Evolutionary conservation across 2,329 filamentous ascomycete genomes (phyloP), one percentile per base, ranked within the genome.

Genomic region (Sporothrix brasiliensis): DNA sequence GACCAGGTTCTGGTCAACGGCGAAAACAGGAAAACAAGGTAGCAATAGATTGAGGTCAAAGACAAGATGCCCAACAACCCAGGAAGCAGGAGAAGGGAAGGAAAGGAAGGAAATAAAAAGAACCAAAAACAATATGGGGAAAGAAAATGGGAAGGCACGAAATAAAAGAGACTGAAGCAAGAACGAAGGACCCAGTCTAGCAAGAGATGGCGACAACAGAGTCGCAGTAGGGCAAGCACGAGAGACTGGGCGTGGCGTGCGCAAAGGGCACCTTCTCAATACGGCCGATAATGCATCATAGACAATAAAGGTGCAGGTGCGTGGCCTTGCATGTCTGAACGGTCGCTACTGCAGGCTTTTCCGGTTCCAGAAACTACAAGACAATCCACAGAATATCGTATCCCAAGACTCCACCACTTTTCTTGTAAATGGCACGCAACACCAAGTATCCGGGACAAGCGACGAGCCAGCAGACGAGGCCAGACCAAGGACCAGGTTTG

Each of bases 231-330:
- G 56, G 58, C 39, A 61, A n/a, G 58, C 16, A 30, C 63, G 27
- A 52, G 39, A 21, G 16, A 30, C 50, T 9, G 47, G 24, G 13
- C 21, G 9, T 16, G 3, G 47, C 47, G 47, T 19, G 44, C 61
- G 41, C 60, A 65, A 65, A 65, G 60, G 47, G 63, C 65, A 54
- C 65, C 65, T 67, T 9, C 65, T 67, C 39, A 44, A 44, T 44
- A 54, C 50, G 65, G 65, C 65, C 39, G 65, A 56, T 16, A 41
- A 44, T 16, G 11, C 41, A 44, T 16, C 13, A 39, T 44, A n/a
- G 30, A 34, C 27, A 39, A 5, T 13, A 67, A 54, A 19, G 19
- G 53, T 49, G 63, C 63, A 67, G 41, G 47, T 47, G 61, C 44
- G 41, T 2, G 27, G 27, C 41, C 10, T 27, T 67, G 49, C 50